Evolutionary conservation across 164 flowering plant species (phyloP).

Genomic region (Taxillus chinensis): DNA sequence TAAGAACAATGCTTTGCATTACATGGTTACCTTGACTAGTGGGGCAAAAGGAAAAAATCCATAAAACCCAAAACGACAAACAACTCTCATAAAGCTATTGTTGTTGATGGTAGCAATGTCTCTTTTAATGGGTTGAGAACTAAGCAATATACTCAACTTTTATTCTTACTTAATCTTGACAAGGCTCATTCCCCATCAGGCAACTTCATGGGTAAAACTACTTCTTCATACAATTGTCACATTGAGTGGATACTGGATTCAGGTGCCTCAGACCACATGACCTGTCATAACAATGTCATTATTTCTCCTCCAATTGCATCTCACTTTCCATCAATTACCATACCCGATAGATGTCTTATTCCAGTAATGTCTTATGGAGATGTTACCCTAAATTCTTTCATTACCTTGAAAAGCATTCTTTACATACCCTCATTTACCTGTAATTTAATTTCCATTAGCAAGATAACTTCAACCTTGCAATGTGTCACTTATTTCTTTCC

Average conservation of each 20-base stretch:
- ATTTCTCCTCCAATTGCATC: not conserved
- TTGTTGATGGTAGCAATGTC: not conserved
- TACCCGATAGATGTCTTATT: not conserved
- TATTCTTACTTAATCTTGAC: not conserved
- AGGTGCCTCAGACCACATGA: slow-evolving; percentile 1
- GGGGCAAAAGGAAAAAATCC: slow-evolving; percentile 1
- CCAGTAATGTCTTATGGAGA: not conserved
- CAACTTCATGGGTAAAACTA: not conserved
- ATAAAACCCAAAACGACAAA: not conserved
- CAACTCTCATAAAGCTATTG: not conserved
- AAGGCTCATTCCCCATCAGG: not conserved
- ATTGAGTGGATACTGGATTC: not conserved
- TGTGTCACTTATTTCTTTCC: slow-evolving; percentile 2
- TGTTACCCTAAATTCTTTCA: not conserved
- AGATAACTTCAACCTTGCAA: not conserved
- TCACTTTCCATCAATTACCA: not conserved
- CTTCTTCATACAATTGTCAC: not conserved
- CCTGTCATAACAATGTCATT: not conserved
- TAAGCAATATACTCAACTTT: not conserved
- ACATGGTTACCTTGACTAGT: not conserved
- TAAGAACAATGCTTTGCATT: not conserved
- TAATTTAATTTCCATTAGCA: not conserved
- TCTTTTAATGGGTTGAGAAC: not conserved
- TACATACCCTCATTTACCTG: not conserved
- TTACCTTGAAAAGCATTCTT: not conserved